Evolutionary conservation across 805 yeast genomes (phyloP).

Genomic region (Barnettozyma pratensis): DNA sequence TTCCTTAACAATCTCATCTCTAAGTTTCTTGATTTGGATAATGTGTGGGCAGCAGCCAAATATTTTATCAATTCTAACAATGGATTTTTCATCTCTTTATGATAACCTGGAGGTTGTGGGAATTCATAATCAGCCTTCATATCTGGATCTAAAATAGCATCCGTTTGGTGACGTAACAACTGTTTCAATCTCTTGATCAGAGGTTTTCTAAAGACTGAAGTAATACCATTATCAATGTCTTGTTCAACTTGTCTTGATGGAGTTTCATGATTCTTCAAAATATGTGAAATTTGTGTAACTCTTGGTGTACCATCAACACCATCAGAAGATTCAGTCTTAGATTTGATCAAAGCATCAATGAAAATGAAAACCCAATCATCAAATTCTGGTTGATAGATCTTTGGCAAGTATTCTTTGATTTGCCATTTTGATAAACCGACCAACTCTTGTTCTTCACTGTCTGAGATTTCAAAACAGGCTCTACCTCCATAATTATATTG

Average conservation of each 20-base stretch:
- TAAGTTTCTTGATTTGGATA: slow-evolving; percentile 57
- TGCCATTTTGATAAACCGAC: slow-evolving; percentile 68
- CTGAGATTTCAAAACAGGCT: slow-evolving; percentile 35
- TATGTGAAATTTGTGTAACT: slow-evolving; percentile 61
- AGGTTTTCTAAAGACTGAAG: slow-evolving; percentile 55
- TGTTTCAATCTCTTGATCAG: slow-evolving; percentile 61
- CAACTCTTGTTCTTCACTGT: slow-evolving; percentile 32
- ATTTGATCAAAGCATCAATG: slow-evolving; percentile 60
- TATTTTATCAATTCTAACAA: slow-evolving; percentile 74
- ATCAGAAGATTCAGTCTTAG: slow-evolving; percentile 34
- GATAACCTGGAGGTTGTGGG: slow-evolving; percentile 75
- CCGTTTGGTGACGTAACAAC: slow-evolving; percentile 64
- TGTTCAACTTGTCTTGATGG: slow-evolving; percentile 26
- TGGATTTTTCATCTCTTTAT: slow-evolving; percentile 56
- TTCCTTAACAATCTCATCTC: slow-evolving; percentile 75
- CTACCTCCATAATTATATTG: slow-evolving; percentile 80
- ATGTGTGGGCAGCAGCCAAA: slow-evolving; percentile 63
- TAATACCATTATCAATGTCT: slow-evolving; percentile 41
- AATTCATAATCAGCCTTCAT: slow-evolving; percentile 61
- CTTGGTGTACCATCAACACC: slow-evolving; percentile 47
- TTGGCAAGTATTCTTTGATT: slow-evolving; percentile 66
- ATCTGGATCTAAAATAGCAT: slow-evolving; percentile 62
- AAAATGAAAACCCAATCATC: slow-evolving; percentile 81
- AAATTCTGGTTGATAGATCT: slow-evolving; percentile 73
- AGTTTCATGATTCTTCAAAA: slow-evolving; percentile 38